These are phyloP conservation scores for Antitrichia curtipendula DNA, from an alignment of 225 moss, liverwort and hornwort genomes.

Conservation along the genomic window DNA sequence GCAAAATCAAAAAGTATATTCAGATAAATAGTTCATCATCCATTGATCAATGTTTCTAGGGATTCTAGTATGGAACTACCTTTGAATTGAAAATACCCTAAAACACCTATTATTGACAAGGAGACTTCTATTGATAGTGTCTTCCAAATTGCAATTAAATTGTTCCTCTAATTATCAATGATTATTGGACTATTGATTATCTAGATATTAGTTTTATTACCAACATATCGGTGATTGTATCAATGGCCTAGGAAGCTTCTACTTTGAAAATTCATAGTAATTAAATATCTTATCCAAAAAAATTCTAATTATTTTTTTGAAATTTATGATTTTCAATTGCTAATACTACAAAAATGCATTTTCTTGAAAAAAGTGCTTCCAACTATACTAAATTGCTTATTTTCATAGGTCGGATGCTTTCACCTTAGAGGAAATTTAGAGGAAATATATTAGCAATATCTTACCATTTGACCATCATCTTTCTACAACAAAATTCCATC, in stretches of 20 bases:
- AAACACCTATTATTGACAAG: no score
- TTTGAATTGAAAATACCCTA: neutral
- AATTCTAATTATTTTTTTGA: neutral
- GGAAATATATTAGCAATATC: neutral
- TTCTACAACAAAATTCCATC: neutral
- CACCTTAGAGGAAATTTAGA: no score
- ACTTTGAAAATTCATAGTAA: neutral
- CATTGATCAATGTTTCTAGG: neutral
- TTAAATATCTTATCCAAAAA: no score
- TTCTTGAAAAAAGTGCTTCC: neutral
- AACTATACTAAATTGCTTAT: neutral
- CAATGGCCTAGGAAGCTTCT: neutral
- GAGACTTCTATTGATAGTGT: neutral
- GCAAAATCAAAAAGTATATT: neutral
- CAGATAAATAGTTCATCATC: neutral
- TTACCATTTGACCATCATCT: no score
- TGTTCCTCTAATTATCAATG: neutral
- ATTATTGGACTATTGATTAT: neutral
- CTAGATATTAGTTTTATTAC: no score
- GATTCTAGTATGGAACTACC: neutral
- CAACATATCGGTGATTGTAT: neutral
- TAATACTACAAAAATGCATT: neutral
- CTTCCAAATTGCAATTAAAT: neutral
- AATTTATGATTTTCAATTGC: neutral
- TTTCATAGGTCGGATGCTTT: neutral